Percentiles rank a stretch among this genome's conserved stretches.
Conservation (phyloP, 2,329 filamentous ascomycete species). For the Colletotrichum somersetense region DNA sequence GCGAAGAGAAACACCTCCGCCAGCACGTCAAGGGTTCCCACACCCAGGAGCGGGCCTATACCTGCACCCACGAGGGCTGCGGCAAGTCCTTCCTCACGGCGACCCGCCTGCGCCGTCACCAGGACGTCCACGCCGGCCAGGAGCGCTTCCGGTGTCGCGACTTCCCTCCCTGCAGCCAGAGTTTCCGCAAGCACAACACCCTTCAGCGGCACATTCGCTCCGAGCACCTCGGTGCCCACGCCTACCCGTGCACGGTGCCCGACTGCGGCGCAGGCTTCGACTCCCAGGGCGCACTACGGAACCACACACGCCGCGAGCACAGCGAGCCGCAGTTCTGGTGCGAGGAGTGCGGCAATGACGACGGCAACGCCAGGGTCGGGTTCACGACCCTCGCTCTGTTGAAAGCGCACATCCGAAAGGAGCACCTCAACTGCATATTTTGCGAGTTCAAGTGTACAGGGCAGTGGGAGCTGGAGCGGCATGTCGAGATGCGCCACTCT, state of each 20-base stretch:
- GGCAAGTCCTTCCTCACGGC: slow-evolving; percentile 85
- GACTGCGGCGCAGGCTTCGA: slow-evolving; percentile 79
- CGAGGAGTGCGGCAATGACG: slow-evolving; percentile 72
- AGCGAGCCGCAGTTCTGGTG: slow-evolving; percentile 80
- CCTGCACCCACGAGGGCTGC: slow-evolving; percentile 79
- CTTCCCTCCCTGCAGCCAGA: slow-evolving; percentile 77
- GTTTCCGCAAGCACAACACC: slow-evolving; percentile 89
- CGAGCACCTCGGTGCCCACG: slow-evolving; percentile 78
- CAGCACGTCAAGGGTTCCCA: slow-evolving; percentile 89
- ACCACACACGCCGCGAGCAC: slow-evolving; percentile 79
- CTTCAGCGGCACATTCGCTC: slow-evolving; percentile 84
- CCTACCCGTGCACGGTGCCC: slow-evolving; percentile 75
- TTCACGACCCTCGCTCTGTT: slow-evolving; percentile 82
- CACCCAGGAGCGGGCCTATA: slow-evolving; percentile 75
- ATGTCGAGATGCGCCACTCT: slow-evolving; percentile 83
- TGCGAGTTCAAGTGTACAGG: slow-evolving; percentile 78
- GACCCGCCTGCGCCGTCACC: slow-evolving; percentile 81
- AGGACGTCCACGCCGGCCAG: slow-evolving; percentile 81
- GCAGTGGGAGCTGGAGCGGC: slow-evolving; percentile 76
- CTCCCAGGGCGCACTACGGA: slow-evolving; percentile 76
- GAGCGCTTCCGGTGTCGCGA: slow-evolving; percentile 81
- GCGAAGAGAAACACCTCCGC: slow-evolving; percentile 86
- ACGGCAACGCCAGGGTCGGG: slow-evolving; percentile 59
- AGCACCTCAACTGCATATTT: slow-evolving; percentile 81
- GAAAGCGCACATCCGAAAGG: slow-evolving; percentile 77